Conservation (phyloP, 305 asterid genomes). For the Fraxinus albicans region DNA sequence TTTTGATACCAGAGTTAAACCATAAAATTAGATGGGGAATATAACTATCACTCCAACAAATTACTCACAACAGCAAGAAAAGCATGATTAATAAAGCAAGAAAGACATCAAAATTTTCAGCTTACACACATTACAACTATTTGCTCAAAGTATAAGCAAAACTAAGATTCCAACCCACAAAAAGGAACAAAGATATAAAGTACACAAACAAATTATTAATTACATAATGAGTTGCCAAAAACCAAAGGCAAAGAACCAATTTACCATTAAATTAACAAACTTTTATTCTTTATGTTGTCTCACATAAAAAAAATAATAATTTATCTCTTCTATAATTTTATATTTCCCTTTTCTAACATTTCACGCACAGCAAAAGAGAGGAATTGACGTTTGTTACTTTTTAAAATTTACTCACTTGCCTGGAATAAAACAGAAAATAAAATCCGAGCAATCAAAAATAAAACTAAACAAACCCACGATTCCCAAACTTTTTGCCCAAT, state of each 20-base stretch:
- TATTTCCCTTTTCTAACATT: constrained; percentile 5
- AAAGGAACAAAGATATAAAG: constrained; percentile 32
- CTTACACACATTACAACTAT: constrained; percentile 26
- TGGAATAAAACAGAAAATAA: neutral
- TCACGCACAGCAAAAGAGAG: neutral
- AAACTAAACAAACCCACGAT: neutral
- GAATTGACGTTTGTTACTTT: neutral
- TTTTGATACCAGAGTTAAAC: constrained; percentile 27
- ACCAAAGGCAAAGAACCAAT: constrained; percentile 22
- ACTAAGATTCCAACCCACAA: constrained; percentile 47
- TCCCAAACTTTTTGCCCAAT: constrained; percentile 10
- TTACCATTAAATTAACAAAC: constrained; percentile 12
- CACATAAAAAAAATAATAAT: constrained; percentile 3
- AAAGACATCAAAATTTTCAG: constrained; percentile 24
- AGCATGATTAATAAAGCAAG: constrained; percentile 24
- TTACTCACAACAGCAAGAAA: constrained; percentile 25
- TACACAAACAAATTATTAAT: constrained; percentile 20
- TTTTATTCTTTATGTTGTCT: constrained; percentile 29
- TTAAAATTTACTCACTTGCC: neutral
- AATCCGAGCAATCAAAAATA: neutral
- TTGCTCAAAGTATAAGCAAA: constrained; percentile 69
- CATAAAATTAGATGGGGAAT: constrained; percentile 23
- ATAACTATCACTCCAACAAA: constrained; percentile 23
- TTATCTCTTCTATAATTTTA: constrained; percentile 15
- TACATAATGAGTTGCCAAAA: constrained; percentile 15